A percentile compares a stretch with the other conserved stretches of the same genome.
These are phyloP conservation scores for Chlamydomonas sp. DNA, from an alignment of 139 green algal species.

Conservation along the genomic window DNA sequence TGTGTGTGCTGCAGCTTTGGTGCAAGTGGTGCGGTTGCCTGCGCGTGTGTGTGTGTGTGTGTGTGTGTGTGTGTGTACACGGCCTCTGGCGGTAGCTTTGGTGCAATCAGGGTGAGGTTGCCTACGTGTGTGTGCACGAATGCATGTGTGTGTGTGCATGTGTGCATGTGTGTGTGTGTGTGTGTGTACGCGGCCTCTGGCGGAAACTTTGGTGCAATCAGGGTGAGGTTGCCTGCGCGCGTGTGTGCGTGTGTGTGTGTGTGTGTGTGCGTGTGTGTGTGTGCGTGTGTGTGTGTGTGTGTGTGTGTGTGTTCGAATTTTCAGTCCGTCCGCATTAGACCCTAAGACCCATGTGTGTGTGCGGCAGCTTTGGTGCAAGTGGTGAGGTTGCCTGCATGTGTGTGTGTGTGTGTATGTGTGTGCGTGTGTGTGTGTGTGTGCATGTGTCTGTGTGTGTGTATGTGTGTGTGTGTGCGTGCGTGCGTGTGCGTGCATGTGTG, in stretches of 20 bases:
- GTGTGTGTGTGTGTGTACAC: constrained; percentile 13
- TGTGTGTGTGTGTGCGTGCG: neutral
- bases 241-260: constrained; percentile 4
- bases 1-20: neutral
- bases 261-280: constrained; percentile 1
- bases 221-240: neutral
- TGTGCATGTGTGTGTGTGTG: neutral
- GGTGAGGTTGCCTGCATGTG: neutral
- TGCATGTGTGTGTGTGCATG: neutral
- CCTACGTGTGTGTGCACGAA: constrained; percentile 1
- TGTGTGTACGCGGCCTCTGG: neutral
- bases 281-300: neutral
- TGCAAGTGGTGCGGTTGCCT: neutral
- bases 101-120: constrained; percentile 24
- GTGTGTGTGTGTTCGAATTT: too few species aligned
- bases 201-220: neutral
- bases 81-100: constrained; percentile 22
- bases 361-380: constrained; percentile 21
- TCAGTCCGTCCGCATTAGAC: neutral
- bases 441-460: too few species aligned
- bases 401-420: neutral
- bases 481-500: neutral
- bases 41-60: constrained; percentile 1
- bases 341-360: neutral
- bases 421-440: neutral